Evolutionary conservation across 2,329 filamentous ascomycete genomes (phyloP), one percentile per base, ranked within the genome.

Genomic region (Alternaria ventricosa): DNA sequence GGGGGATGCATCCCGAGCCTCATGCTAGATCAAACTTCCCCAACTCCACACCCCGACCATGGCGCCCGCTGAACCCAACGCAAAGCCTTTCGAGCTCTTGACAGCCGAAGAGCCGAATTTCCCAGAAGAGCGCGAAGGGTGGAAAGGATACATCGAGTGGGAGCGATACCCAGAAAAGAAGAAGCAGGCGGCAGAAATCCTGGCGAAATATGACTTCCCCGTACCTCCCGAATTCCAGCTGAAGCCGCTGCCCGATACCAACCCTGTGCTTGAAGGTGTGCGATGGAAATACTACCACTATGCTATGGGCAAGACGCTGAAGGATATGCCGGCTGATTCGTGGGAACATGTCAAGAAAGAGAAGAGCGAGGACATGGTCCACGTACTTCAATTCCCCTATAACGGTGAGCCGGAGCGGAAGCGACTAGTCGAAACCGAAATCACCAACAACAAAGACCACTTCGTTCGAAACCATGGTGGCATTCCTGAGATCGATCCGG

Each of bases 381-480:
- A 84, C 61, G 74, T 84, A 1, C 69, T 84, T 6, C 77, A 84
- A 33, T 84, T 84, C 33, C 83, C 82, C 0, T 84, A 84, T 73
- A 84, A 84, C 58, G 83, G 82, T 43, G 81, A 83, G 58, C 80
- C 81, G 12, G 81, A 81, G 15, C 72, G 76, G 66, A 72, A 89
- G 65, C 82, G 86, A 2, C 81, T 91, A 0, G 84, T 89, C 1
- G 84, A 85, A 72, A 83, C 83, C 5, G 83, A 85, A 22, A 84
- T 92, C 43, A 93, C 90, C 0, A 81, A 84, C 0, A 93, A 91
- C 64, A 68, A 81, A 5, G 80, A 86, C n/a, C 87, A 89, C 67
- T 93, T 91, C 67, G 87, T 93, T 0, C 84, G 90, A 8, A 93
- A 93, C 63, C 90, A 93, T 65, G 90, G 90, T 10, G 90, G 90